A percentile compares a stretch with the other conserved stretches of the same genome.
Evolutionary conservation across 345 rosid species (phyloP).

Genomic region (Angophora floribunda): DNA sequence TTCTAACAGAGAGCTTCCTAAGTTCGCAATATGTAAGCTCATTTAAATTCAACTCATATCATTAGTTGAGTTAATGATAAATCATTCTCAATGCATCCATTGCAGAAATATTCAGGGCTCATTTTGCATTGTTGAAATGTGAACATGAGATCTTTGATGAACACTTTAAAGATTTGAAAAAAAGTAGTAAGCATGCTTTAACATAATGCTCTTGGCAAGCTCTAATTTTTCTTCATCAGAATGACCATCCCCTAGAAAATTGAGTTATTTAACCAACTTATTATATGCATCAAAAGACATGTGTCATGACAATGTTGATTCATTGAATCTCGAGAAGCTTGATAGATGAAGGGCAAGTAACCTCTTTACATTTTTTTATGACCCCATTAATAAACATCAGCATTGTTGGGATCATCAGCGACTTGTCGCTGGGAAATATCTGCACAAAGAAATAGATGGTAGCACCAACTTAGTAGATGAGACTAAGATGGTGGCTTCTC

Average conservation of each 20-base stretch:
- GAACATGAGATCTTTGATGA: no score
- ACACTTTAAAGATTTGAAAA: not conserved
- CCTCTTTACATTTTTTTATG: not conserved
- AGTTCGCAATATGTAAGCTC: no score
- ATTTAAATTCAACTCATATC: no score
- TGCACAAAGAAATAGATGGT: not conserved
- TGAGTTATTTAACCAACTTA: not conserved
- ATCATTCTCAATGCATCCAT: no score
- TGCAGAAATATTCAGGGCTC: no score
- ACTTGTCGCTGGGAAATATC: not conserved
- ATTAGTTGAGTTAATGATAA: no score
- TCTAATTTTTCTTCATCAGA: not conserved
- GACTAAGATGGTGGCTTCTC: not conserved
- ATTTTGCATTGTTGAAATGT: no score
- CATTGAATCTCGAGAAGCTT: not conserved
- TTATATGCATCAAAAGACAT: not conserved
- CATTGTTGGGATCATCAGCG: not conserved
- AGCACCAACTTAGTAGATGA: not conserved
- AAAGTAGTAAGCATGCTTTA: not conserved
- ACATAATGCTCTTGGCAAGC: not conserved
- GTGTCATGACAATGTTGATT: accelerated
- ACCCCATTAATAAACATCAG: not conserved
- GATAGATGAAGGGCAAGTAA: not conserved
- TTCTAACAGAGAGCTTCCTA: no score
- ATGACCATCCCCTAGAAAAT: not conserved